Evolutionary conservation across 2,329 filamentous ascomycete genomes (phyloP).

Genomic region (Teratosphaeriaceae sp.): DNA sequence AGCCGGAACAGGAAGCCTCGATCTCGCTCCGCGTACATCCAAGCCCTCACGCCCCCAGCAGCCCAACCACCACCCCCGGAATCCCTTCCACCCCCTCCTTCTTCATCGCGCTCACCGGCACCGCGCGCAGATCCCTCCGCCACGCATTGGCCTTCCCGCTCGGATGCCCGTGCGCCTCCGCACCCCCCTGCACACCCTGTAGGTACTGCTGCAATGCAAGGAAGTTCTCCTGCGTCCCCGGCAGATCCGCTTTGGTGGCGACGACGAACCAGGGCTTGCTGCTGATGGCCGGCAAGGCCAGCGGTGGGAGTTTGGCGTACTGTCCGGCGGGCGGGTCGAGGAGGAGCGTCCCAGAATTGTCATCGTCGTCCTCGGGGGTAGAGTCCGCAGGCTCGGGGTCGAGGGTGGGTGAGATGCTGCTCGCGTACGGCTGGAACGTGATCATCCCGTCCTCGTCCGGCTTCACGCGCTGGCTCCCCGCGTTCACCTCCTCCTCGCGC

Average conservation of each 20-base stretch:
- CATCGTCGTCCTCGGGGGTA: too few relatives aligned
- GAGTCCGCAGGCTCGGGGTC: slow-evolving; percentile 13
- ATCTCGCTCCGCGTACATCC: too few relatives aligned
- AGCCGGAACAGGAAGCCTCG: too few relatives aligned
- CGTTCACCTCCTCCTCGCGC: slow-evolving; percentile 63
- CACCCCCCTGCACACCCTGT: slow-evolving; percentile 54
- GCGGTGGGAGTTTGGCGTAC: slow-evolving; percentile 38
- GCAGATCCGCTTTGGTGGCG: slow-evolving; percentile 84
- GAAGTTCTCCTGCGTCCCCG: slow-evolving; percentile 74
- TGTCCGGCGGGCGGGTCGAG: slow-evolving; percentile 18
- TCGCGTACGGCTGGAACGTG: slow-evolving; percentile 37
- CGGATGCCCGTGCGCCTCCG: slow-evolving; percentile 57
- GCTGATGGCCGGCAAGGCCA: slow-evolving; percentile 65
- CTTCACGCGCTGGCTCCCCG: slow-evolving; percentile 53
- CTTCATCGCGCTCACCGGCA: slow-evolving; percentile 85
- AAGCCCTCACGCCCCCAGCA: slow-evolving; percentile 49
- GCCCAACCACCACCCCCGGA: slow-evolving; percentile 62
- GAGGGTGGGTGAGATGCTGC: slow-evolving; percentile 30
- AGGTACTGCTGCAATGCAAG: slow-evolving; percentile 63
- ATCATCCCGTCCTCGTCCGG: slow-evolving; percentile 38
- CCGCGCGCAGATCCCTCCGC: slow-evolving; percentile 51
- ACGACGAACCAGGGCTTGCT: slow-evolving; percentile 96
- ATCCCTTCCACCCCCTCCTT: slow-evolving; percentile 75
- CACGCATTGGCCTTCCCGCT: slow-evolving; percentile 59
- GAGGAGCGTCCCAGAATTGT: slow-evolving; percentile 14